Evolutionary conservation across 78 protist species (phyloP), one percentile per base, ranked within the genome.

Genomic region (Dictyostelium citrinum): DNA sequence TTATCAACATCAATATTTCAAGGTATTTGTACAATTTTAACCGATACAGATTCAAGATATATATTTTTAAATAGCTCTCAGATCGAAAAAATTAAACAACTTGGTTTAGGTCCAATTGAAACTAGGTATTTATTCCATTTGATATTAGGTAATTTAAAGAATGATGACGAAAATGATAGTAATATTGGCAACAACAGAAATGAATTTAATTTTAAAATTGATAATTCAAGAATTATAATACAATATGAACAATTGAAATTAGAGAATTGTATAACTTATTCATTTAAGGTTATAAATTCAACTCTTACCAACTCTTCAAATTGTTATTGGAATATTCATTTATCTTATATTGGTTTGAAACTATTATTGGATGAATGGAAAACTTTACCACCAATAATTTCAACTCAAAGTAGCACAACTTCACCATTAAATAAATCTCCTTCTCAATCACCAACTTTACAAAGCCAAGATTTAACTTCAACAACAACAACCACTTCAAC

Each of bases 251-350:
- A n/a, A 78, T n/a, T 88, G 55, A 58, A 31, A 67, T 33, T 41
- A 11, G 93, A 88, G 29, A 76, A 88, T 88, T 49, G 70, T 33
- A 78, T 88, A 20, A 88, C 80, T 22, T 88, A 88, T 55, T 76
- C 93, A 17, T 88, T 77, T 41, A 83, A 88, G 70, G 84, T 88
- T 5, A 78, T 88, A 24, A 78, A 88, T n/a, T 51, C 81, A 14
- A 43, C 93, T 29, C 39, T 88, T 6, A 60, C 93, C n/a, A 88
- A 78, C 35, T 88, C 93, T 24, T 78, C 61, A 60, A 78, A 60
- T 49, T 88, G 93, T 83, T 88, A 88, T 68, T 88, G 93, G 93
- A 77, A 88, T 78, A 88, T 88, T 29, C 79, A 88, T 37, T 37
- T 88, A 39, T 79, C 86, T 2, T 88, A 88, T 46, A 55, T 78